Base-by-base conservation (phyloP, 2,329 filamentous ascomycete species). In the Penicillium polonicum region DNA sequence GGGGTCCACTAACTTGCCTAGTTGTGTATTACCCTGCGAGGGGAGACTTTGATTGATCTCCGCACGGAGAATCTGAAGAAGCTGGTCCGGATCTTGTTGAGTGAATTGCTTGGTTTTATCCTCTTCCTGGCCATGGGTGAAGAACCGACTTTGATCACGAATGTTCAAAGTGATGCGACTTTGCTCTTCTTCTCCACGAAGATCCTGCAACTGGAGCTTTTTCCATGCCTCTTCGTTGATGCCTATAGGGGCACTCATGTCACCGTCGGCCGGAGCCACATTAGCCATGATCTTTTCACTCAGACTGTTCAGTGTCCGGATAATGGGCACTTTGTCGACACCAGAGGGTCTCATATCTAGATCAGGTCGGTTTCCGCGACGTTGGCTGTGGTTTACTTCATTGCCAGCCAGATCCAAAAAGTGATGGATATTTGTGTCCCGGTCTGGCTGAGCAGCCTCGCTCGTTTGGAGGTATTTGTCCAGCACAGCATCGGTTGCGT, bases 361-460 rank as follows among this genome's bases (percentile, higher is more conserved):
- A 71, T 97, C 92, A 55, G 93, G 91, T 52, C 88, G 83, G 72
- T 99, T 97, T 49, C 94, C 94, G 67, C 83, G 88, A 68, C 88
- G 85, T 52, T 92, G 90, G 65, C 92, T 95, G 73, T 96, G 88
- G 68, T 99, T 93, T 73, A 94, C 90, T 76, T 97, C 94, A 70
- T 99, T 99, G 31, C 89, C 94, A 70, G 93, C 91, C 27, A 99
- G 76, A 72, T 99, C 90, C 65, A 99, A 92, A 63, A 95, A 92
- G 67, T 92, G 87, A 0, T 94, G 92, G 21, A 99, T 86, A 55
- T 88, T 84, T 35, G 87, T 79, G 4, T 87, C 69, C 5, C 77
- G 75, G 39, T 72, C 73, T 0, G 77, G 70, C 15, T 78, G 79
- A 27, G 77, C 75, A 46, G 81, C 76, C 64, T 91, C 89, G 60